Conservation (phyloP, 257 asterid genomes). For the Penstemon davidsonii region DNA sequence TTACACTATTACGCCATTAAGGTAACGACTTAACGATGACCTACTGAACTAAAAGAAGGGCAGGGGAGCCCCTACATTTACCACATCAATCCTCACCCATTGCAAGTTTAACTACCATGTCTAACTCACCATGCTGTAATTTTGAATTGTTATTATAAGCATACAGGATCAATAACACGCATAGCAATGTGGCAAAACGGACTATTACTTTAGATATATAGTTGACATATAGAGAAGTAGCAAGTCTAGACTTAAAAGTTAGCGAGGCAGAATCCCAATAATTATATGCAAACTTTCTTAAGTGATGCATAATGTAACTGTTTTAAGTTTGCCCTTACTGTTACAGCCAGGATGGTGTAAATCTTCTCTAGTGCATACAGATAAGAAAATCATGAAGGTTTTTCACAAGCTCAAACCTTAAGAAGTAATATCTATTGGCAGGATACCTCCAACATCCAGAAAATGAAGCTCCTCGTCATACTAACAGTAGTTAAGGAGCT, state of each 20-base stretch:
- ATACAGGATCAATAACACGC: slow-evolving; percentile 12
- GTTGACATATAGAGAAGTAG: slow-evolving; percentile 6
- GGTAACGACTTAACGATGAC: neutral
- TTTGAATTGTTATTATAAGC: slow-evolving; percentile 4
- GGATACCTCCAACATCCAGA: slow-evolving; percentile 51
- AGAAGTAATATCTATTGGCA: slow-evolving; percentile 39
- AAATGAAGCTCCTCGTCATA: slow-evolving; percentile 35
- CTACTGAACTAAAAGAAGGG: neutral
- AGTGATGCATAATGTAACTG: slow-evolving; percentile 14
- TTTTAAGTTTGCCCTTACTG: slow-evolving; percentile 33
- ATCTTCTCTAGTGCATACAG: slow-evolving; percentile 35
- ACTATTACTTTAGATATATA: slow-evolving; percentile 4
- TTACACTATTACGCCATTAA: slow-evolving; percentile 2
- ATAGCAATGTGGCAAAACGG: neutral
- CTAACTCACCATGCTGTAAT: slow-evolving; percentile 22
- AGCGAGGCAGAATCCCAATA: slow-evolving; percentile 6
- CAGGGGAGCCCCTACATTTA: neutral
- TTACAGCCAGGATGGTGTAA: slow-evolving; percentile 35
- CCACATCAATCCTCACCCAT: slow-evolving; percentile 5
- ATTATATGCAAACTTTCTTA: neutral
- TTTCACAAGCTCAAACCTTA: slow-evolving; percentile 47
- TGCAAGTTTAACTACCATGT: neutral
- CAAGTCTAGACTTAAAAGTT: slow-evolving; percentile 14
- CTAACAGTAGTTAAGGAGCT: slow-evolving; percentile 51
- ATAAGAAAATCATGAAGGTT: slow-evolving; percentile 32